Evolutionary conservation across 2,329 filamentous ascomycete species (phyloP).

Genomic region (Cladophialophora yegresii): DNA sequence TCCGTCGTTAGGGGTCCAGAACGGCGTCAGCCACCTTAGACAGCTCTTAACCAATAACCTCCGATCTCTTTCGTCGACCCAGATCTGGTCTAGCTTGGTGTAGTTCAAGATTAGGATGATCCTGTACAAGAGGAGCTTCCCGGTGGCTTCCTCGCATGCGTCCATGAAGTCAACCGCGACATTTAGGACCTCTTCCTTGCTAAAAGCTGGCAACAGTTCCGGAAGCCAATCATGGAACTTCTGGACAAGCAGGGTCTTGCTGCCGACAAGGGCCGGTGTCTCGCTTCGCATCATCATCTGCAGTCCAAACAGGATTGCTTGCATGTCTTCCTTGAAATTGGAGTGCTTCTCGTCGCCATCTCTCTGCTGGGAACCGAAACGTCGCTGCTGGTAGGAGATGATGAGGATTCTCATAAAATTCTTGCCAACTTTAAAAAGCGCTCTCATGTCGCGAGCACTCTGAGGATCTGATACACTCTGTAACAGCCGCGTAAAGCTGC

Average conservation of each 20-base stretch:
- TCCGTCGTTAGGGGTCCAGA: constrained; percentile 79
- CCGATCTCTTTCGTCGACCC: constrained; percentile 74
- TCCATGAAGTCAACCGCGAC: constrained; percentile 93
- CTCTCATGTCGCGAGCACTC: constrained; percentile 78
- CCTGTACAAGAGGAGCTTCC: constrained; percentile 89
- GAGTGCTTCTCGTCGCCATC: constrained; percentile 41
- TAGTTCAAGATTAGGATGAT: constrained; percentile 92
- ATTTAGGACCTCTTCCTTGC: constrained; percentile 81
- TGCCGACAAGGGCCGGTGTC: constrained; percentile 83
- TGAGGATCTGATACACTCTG: constrained; percentile 80
- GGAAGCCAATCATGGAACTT: constrained; percentile 98
- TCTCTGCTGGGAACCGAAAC: constrained; percentile 69
- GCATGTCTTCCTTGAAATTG: constrained; percentile 77
- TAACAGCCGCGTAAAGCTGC: constrained; percentile 81
- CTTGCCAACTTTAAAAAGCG: constrained; percentile 91
- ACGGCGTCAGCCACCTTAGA: constrained; percentile 84
- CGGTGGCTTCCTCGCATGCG: constrained; percentile 81
- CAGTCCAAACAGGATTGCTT: constrained; percentile 84
- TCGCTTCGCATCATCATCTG: constrained; percentile 87
- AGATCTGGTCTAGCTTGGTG: constrained; percentile 71
- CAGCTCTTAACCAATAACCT: constrained; percentile 76
- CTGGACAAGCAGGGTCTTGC: constrained; percentile 91
- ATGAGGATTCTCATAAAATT: constrained; percentile 94
- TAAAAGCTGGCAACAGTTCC: constrained; percentile 75
- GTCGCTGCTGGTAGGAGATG: constrained; percentile 79